Percentiles rank a stretch among this genome's conserved stretches.
phyloP scores from a whole-genome alignment of 768 basidiomycete genomes.

The Mycena polygramma region DNA sequence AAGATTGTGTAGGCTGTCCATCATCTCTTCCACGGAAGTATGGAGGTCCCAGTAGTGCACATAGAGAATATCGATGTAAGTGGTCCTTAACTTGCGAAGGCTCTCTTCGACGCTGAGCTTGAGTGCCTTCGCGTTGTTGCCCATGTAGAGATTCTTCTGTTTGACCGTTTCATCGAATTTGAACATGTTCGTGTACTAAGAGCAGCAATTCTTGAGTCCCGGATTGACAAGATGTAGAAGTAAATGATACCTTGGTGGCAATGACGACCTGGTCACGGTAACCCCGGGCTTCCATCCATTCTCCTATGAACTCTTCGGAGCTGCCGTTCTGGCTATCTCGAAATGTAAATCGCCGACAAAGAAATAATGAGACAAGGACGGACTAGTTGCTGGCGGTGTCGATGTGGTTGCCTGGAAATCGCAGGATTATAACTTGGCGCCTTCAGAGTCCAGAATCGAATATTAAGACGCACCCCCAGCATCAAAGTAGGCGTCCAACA shows the following conservation, averaged over 20 bases:
- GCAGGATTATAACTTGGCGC: too few species aligned
- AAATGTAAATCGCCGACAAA: too few species aligned
- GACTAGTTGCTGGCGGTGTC: conserved; percentile 5
- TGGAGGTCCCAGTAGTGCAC: conserved; percentile 66
- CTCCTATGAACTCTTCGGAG: conserved; percentile 53
- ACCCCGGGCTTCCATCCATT: conserved; percentile 61
- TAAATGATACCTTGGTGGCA: conserved; percentile 7
- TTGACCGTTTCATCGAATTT: conserved; percentile 39
- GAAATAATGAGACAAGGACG: background rate
- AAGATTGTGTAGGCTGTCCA: conserved; percentile 57
- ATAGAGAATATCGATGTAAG: conserved; percentile 70
- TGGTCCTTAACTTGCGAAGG: conserved; percentile 61
- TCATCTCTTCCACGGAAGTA: conserved; percentile 59
- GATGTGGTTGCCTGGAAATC: background rate
- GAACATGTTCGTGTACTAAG: conserved; percentile 49
- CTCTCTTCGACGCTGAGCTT: conserved; percentile 49
- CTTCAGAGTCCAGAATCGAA: too few species aligned
- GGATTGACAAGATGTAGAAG: background rate
- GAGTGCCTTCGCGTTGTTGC: conserved; percentile 63
- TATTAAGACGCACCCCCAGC: background rate
- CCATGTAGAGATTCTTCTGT: conserved; percentile 56
- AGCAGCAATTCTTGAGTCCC: background rate
- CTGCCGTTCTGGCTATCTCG: conserved; percentile 9
- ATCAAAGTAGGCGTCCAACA: conserved; percentile 4
- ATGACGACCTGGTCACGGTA: conserved; percentile 47